These are phyloP conservation scores for Penicillium daleae DNA, from an alignment of 495 filamentous ascomycete species.

Conservation along the genomic window DNA sequence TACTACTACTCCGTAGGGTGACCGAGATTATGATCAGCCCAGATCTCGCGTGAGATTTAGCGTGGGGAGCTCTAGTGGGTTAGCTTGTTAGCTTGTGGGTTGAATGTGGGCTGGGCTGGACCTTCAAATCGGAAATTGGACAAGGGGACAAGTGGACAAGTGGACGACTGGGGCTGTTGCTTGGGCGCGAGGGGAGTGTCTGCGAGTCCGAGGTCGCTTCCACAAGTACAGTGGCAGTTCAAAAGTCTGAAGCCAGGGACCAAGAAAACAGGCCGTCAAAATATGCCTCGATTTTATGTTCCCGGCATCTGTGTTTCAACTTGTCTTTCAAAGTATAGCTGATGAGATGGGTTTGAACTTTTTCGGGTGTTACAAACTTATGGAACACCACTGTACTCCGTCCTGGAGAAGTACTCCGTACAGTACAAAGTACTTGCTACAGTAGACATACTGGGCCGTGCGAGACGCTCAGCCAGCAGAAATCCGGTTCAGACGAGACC, in stretches of 20 bases:
- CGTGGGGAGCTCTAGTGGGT: conserved; percentile 15
- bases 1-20: not conserved
- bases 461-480: not conserved
- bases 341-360: too few species aligned
- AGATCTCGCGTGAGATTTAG: conserved; percentile 13
- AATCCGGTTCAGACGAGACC: not conserved
- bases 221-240: too few species aligned
- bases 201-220: not conserved
- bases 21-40: conserved; percentile 17
- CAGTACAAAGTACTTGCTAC: not conserved
- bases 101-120: conserved; percentile 9
- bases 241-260: too few species aligned
- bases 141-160: not conserved
- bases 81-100: conserved; percentile 1
- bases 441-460: not conserved
- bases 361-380: too few species aligned
- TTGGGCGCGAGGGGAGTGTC: not conserved
- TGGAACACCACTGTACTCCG: too few species aligned
- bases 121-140: not conserved
- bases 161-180: not conserved
- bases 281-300: too few species aligned
- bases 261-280: too few species aligned
- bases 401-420: too few species aligned
- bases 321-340: too few species aligned
- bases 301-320: too few species aligned